Conservation (phyloP, 805 yeast genomes). For the Yarrowia sp. region DNA sequence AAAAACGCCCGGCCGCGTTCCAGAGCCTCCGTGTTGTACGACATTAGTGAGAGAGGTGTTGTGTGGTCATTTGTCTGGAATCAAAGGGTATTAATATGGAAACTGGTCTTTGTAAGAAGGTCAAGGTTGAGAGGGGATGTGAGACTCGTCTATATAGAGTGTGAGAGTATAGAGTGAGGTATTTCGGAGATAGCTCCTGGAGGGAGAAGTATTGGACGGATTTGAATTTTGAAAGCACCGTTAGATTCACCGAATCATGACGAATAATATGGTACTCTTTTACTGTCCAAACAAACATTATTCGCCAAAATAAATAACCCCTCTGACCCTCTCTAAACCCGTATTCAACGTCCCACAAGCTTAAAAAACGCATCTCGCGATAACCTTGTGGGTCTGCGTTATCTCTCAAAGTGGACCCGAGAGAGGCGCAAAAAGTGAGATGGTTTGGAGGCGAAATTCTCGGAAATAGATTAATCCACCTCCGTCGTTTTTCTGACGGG, state of each 20-base stretch:
- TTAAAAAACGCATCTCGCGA: constrained; percentile 1
- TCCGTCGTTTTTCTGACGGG: background rate
- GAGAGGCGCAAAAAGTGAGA: background rate
- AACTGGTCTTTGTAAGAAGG: background rate
- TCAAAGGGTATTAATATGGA: background rate
- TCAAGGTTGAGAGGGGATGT: background rate
- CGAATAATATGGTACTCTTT: no score
- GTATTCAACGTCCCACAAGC: background rate
- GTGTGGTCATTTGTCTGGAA: background rate
- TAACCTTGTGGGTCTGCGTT: background rate
- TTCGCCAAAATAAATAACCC: background rate
- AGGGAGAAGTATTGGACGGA: background rate
- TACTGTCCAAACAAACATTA: background rate
- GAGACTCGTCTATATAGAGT: no score
- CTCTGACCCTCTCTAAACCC: background rate
- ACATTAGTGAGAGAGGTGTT: no score
- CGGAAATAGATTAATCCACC: background rate
- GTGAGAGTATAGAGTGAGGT: background rate
- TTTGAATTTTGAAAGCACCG: no score
- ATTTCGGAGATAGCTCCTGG: background rate
- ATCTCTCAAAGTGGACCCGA: background rate
- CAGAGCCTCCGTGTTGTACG: background rate
- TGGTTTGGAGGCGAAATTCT: background rate
- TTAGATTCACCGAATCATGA: no score
- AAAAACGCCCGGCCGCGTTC: constrained; percentile 9